These are phyloP conservation scores for Globisporangium cederbergense DNA, from an alignment of 352 stramenopile genomes.

Conservation along the genomic window DNA sequence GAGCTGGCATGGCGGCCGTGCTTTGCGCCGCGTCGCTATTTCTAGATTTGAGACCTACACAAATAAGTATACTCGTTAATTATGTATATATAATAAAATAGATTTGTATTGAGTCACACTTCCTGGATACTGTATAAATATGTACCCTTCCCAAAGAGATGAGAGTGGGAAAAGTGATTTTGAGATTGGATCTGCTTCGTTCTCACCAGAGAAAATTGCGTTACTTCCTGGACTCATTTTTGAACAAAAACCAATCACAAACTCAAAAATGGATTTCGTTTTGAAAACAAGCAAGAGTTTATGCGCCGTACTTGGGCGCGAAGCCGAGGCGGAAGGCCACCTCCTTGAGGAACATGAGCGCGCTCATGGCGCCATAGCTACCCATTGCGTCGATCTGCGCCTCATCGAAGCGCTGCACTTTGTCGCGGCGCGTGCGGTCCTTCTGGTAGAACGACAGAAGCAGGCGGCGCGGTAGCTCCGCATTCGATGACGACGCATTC, in stretches of 20 bases:
- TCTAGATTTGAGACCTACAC: neutral
- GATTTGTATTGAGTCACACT: neutral
- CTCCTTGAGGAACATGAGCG: conserved; percentile 71
- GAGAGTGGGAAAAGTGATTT: neutral
- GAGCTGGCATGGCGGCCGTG: too few relatives aligned
- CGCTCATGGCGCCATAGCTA: conserved; percentile 69
- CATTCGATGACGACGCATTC: neutral
- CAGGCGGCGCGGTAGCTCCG: conserved; percentile 26
- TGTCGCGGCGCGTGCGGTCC: conserved; percentile 66
- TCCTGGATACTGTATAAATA: neutral
- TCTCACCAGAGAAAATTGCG: neutral
- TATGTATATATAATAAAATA: neutral
- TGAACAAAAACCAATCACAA: neutral
- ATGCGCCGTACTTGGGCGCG: conserved; percentile 79
- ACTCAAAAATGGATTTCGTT: conserved; percentile 1
- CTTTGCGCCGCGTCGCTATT: neutral
- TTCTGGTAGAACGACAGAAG: conserved; percentile 53
- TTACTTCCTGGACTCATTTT: neutral
- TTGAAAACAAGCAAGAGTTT: conserved; percentile 4
- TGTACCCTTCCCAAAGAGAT: neutral
- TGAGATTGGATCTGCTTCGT: neutral
- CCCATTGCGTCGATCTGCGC: conserved; percentile 42
- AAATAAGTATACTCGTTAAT: neutral
- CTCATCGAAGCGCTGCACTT: conserved; percentile 43
- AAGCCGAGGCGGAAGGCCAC: conserved; percentile 74